A percentile compares a stretch with the other conserved stretches of the same genome.
phyloP scores from a whole-genome alignment of 1,139 yeast species.

The Yamadazyma blattariae region DNA sequence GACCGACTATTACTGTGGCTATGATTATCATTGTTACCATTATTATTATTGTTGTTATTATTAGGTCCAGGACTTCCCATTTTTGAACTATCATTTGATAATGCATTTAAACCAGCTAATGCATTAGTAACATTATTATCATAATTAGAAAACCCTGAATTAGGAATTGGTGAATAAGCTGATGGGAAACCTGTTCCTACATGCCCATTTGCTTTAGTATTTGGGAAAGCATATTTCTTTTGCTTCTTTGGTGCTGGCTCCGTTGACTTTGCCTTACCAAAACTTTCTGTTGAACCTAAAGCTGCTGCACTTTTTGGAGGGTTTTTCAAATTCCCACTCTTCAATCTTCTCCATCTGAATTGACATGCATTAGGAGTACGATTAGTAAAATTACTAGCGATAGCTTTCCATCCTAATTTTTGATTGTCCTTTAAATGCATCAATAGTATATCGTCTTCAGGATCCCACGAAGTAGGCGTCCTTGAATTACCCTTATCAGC shows the following conservation, averaged over 20 bases:
- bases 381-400: constrained; percentile 62
- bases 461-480: constrained; percentile 75
- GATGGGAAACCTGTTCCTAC: constrained; percentile 27
- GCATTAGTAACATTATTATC: constrained; percentile 44
- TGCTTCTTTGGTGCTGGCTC: constrained; percentile 18
- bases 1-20: not conserved
- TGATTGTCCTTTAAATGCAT: constrained; percentile 70
- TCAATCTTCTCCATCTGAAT: constrained; percentile 73
- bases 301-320: constrained; percentile 46
- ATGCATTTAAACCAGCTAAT: constrained; percentile 47
- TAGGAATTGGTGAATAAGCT: constrained; percentile 36
- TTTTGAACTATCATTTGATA: constrained; percentile 36
- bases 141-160: constrained; percentile 41
- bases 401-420: constrained; percentile 76
- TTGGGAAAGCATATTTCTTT: constrained; percentile 20
- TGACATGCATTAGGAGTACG: constrained; percentile 80
- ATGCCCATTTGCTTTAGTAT: constrained; percentile 14
- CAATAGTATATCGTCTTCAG: constrained; percentile 64
- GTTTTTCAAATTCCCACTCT: constrained; percentile 60
- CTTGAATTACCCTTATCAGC: constrained; percentile 18
- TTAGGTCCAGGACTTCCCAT: constrained; percentile 29
- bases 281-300: constrained; percentile 11
- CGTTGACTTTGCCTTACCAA: constrained; percentile 7
- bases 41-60: constrained; percentile 2
- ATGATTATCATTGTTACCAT: constrained; percentile 5